Conservation (phyloP, 169 alveolate genomes). For the Blepharisma undulans region DNA sequence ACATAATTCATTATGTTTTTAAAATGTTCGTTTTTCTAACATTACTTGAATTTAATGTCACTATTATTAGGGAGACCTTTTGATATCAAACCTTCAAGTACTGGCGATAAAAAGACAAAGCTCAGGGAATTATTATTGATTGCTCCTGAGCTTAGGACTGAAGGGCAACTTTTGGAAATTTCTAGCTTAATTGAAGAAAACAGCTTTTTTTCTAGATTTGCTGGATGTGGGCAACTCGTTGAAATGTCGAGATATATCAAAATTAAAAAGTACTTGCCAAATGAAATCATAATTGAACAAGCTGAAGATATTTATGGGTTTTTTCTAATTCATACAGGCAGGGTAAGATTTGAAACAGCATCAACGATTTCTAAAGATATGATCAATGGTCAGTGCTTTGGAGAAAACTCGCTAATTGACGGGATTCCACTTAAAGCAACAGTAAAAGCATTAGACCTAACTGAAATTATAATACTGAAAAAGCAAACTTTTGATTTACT, state of each 20-base stretch:
- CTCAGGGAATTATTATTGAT: background rate
- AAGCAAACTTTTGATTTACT: background rate
- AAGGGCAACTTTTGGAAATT: background rate
- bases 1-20: background rate
- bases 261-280: background rate
- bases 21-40: background rate
- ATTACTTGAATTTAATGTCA: background rate
- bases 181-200: background rate
- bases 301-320: slow-evolving; percentile 16
- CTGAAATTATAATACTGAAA: background rate
- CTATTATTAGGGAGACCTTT: slow-evolving; percentile 24
- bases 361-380: background rate
- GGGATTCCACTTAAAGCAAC: background rate
- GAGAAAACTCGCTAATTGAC: background rate
- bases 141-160: background rate
- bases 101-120: background rate
- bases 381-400: background rate
- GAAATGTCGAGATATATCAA: background rate
- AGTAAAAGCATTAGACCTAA: slow-evolving; percentile 1
- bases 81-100: background rate
- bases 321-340: slow-evolving; percentile 12
- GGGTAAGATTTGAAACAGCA: background rate
- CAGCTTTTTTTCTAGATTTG: background rate
- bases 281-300: background rate
- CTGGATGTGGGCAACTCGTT: background rate